These are phyloP conservation scores for Brassica rapa DNA, from an alignment of 345 rosid species.

Conservation along the genomic window DNA sequence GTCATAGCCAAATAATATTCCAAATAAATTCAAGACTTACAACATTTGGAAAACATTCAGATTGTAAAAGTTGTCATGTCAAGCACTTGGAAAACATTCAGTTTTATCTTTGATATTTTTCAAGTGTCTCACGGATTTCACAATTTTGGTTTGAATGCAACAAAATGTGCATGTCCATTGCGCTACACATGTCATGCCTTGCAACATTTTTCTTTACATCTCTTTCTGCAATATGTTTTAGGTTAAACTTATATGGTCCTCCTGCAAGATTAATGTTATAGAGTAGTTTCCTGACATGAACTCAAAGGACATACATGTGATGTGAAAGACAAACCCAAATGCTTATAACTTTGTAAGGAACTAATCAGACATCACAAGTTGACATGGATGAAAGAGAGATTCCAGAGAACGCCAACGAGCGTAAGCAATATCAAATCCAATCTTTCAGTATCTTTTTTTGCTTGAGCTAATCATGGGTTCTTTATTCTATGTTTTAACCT, in stretches of 20 bases:
- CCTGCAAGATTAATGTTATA: neutral
- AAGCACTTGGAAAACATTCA: too few relatives aligned
- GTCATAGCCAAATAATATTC: too few relatives aligned
- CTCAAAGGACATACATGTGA: slow-evolving; percentile 5
- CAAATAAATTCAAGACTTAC: too few relatives aligned
- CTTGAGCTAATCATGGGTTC: neutral
- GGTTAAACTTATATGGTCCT: neutral
- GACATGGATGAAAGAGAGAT: slow-evolving; percentile 34
- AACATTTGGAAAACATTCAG: too few relatives aligned
- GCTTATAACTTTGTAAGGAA: neutral
- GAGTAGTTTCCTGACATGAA: neutral
- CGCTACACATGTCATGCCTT: neutral
- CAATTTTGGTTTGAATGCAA: too few relatives aligned
- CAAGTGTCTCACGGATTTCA: too few relatives aligned
- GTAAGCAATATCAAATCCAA: neutral
- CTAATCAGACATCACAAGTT: too few relatives aligned
- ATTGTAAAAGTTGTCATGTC: too few relatives aligned
- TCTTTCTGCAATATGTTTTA: neutral
- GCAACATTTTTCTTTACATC: neutral
- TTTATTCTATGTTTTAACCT: neutral
- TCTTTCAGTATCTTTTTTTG: neutral
- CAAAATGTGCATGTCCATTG: too few relatives aligned
- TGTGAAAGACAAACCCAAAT: slow-evolving; percentile 7
- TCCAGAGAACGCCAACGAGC: slow-evolving; percentile 37
- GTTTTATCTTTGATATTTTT: too few relatives aligned